A percentile compares a stretch with the other conserved stretches of the same genome.
These are phyloP conservation scores for Mycena indigotica DNA, from an alignment of 768 basidiomycete species.

Conservation along the genomic window DNA sequence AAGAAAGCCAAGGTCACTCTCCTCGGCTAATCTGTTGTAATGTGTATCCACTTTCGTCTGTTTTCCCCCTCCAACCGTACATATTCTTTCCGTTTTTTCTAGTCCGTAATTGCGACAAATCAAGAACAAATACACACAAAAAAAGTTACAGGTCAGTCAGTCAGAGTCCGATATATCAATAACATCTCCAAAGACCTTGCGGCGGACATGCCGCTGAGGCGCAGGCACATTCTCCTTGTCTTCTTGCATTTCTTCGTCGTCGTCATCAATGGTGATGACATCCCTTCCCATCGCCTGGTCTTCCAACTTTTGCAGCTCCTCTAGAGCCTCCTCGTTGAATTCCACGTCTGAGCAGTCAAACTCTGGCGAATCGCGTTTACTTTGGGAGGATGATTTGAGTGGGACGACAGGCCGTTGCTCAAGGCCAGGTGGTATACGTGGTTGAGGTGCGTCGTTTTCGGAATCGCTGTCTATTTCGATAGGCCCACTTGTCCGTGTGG, in stretches of 20 bases:
- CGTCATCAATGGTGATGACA: slow-evolving; percentile 22
- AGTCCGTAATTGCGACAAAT: slow-evolving; percentile 13
- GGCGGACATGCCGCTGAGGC: slow-evolving; percentile 51
- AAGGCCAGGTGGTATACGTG: neutral
- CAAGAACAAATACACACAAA: slow-evolving; percentile 19
- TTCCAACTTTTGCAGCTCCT: slow-evolving; percentile 40
- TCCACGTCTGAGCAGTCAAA: slow-evolving; percentile 28
- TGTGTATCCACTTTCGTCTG: slow-evolving; percentile 25
- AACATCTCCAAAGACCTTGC: slow-evolving; percentile 47
- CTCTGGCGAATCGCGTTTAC: slow-evolving; percentile 6
- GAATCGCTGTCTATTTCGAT: slow-evolving; percentile 33
- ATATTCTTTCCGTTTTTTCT: too few relatives aligned
- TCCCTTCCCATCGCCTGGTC: slow-evolving; percentile 9
- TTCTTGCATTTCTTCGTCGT: slow-evolving; percentile 31
- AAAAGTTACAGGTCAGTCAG: slow-evolving; percentile 27
- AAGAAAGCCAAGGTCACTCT: slow-evolving; percentile 71
- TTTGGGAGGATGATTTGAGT: slow-evolving; percentile 19
- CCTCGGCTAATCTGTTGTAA: slow-evolving; percentile 55
- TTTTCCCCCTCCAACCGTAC: slow-evolving; percentile 22
- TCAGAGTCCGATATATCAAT: slow-evolving; percentile 63
- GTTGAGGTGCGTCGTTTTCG: slow-evolving; percentile 27
- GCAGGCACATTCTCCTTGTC: slow-evolving; percentile 67
- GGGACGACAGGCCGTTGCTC: slow-evolving; percentile 9
- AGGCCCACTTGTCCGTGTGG: slow-evolving; percentile 11
- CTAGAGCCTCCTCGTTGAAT: slow-evolving; percentile 43